Conservation (phyloP, 1,139 yeast species). For the Sugiyamaella sp. region DNA sequence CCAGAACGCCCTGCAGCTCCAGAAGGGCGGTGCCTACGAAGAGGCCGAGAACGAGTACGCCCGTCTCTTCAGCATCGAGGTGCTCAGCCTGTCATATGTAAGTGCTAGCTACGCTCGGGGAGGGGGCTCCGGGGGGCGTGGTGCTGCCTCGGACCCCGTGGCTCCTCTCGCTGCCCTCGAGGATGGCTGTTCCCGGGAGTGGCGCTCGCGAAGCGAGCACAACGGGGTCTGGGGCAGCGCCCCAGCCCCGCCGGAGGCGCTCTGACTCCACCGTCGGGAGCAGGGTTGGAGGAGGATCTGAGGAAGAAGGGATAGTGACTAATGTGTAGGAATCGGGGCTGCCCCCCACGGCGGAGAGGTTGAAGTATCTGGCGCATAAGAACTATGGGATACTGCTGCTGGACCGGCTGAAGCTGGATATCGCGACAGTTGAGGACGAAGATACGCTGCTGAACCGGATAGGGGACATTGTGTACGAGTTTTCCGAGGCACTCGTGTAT, state of each 20-base stretch:
- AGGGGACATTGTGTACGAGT: conserved; percentile 38
- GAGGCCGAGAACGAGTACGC: conserved; percentile 62
- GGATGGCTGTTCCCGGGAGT: neutral
- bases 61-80: conserved; percentile 66
- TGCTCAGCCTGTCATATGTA: conserved; percentile 47
- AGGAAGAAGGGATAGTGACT: neutral
- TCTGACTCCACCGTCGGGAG: too few species aligned
- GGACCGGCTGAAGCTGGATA: conserved; percentile 48
- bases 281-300: neutral
- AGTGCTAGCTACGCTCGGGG: too few species aligned
- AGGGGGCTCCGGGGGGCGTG: too few species aligned
- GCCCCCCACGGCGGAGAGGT: conserved; percentile 71
- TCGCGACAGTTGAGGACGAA: conserved; percentile 28
- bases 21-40: conserved; percentile 52
- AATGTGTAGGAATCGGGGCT: conserved; percentile 37
- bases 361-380: conserved; percentile 76
- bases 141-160: too few species aligned
- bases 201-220: neutral
- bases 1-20: conserved; percentile 67
- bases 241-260: neutral
- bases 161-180: too few species aligned
- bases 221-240: neutral
- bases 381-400: conserved; percentile 78
- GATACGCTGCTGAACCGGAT: conserved; percentile 36
- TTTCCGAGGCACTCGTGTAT: conserved; percentile 42